Evolutionary conservation across 306 rosid species (phyloP).

Genomic region (Vigna angularis): DNA sequence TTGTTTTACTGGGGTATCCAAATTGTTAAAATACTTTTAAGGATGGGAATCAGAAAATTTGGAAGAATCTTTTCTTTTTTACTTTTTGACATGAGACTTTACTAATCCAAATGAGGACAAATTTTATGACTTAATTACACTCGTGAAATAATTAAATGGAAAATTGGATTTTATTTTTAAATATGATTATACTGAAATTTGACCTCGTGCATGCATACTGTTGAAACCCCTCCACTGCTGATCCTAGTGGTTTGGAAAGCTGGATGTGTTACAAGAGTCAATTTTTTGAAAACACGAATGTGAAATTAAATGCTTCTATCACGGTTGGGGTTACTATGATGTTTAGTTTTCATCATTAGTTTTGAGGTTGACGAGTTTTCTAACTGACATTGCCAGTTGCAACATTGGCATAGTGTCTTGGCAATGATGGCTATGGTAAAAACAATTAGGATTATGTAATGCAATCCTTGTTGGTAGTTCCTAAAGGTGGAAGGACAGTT

Average conservation of each 20-base stretch:
- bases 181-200: too few relatives aligned
- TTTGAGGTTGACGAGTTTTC: neutral
- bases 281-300: neutral
- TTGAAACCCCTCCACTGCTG: too few relatives aligned
- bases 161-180: neutral
- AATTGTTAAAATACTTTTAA: neutral
- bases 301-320: neutral
- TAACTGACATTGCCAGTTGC: too few relatives aligned
- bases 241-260: too few relatives aligned
- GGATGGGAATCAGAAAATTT: neutral
- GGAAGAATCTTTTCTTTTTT: neutral
- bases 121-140: neutral
- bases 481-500: neutral
- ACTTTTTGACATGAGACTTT: neutral
- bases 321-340: neutral
- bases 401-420: neutral
- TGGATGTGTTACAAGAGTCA: neutral
- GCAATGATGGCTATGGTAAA: neutral
- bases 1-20: neutral
- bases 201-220: too few relatives aligned
- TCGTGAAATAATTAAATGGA: neutral
- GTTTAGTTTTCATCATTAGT: neutral
- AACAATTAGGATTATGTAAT: neutral
- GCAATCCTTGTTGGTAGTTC: neutral
- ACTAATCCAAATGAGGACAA: neutral